Evolutionary conservation across 371 early-diverging fungal genomes (phyloP), one percentile per base, ranked within the genome.

Genomic region (Synchytrium microbalum): DNA sequence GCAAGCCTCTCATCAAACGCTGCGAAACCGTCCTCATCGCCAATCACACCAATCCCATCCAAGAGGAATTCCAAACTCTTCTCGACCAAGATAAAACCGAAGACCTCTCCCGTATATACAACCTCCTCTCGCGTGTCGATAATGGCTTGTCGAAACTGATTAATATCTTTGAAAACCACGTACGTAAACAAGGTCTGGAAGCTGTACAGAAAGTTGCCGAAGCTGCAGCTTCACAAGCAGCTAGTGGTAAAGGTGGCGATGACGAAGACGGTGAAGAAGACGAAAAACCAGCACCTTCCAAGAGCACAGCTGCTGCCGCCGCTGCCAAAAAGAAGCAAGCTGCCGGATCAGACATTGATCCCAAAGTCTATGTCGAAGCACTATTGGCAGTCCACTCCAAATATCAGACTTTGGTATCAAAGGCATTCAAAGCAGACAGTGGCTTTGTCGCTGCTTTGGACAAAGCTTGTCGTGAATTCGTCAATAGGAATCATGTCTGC

Each of bases 31-130:
- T 89, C 1, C 79, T 97, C 3, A 91, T 97, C 61, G 83, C 85
- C 62, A 83, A 86, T 60, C 92, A 94, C 71, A 81, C 86, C 8
- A 82, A 83, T 53, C 80, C 76, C 3, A 86, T 97, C 59, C 87
- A 86, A 77, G 89, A 89, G 51, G 93, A 94, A 67, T 97, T 97
- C 79, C 87, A 89, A 68, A 80, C 76, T 24, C 78, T 97, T 68
- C 79, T 97, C 31, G 86, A 89, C 75, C 75, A 84, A 56, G 92
- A 94, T 65, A 88, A 88, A 64, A 80, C 87, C 69, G 93, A 91
- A 31, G 95, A 96, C 73, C 78, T 97, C 30, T 82, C 78, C 63
- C 87, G 93, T 29, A 88, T 94, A 89, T 93, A 89, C 67, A 73
- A 78, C 1, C 76, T 96, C 32, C 72, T 95, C 59, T 79, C 81